These are phyloP conservation scores for Aureobasidium sp. DNA, from an alignment of 2,329 filamentous ascomycete species.

Conservation along the genomic window DNA sequence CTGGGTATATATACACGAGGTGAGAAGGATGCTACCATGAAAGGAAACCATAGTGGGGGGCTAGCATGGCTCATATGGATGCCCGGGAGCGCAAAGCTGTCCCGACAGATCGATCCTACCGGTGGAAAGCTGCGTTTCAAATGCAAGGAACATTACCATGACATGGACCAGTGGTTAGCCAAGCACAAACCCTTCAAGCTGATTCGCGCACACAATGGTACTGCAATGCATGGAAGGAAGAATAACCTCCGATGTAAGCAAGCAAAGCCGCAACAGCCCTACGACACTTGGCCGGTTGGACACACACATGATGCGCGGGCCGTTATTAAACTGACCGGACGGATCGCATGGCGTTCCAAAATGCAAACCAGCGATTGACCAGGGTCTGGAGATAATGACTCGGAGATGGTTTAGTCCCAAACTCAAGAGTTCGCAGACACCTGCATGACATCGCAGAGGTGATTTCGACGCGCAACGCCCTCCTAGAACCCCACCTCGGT, in stretches of 20 bases:
- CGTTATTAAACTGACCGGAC: constrained; percentile 14
- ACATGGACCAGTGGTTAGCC: constrained; percentile 5
- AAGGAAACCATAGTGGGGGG: constrained; percentile 6
- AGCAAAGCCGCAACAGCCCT: constrained; percentile 13
- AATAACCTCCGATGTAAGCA: constrained; percentile 6
- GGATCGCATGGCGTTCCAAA: constrained; percentile 10
- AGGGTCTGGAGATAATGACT: constrained; percentile 6
- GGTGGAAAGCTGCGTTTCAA: constrained; percentile 14
- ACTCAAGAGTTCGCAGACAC: constrained; percentile 14
- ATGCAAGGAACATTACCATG: constrained; percentile 14
- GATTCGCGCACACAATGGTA: constrained; percentile 2
- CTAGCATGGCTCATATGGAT: constrained; percentile 11
- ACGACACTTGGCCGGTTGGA: constrained; percentile 5
- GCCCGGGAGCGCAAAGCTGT: constrained; percentile 9
- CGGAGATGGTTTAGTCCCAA: constrained; percentile 5
- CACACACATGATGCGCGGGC: constrained; percentile 16
- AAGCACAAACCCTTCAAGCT: constrained; percentile 4
- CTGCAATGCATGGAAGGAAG: constrained; percentile 13
- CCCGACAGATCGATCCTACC: constrained; percentile 11
- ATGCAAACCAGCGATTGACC: constrained; percentile 5
- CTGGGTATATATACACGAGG: constrained; percentile 14
- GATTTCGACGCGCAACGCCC: constrained; percentile 4
- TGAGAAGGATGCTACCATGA: constrained; percentile 7
- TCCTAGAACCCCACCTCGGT: constrained; percentile 1
- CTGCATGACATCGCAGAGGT: constrained; percentile 9